Base-by-base conservation (phyloP, 2,329 filamentous ascomycete species). In the Fusarium luffae region DNA sequence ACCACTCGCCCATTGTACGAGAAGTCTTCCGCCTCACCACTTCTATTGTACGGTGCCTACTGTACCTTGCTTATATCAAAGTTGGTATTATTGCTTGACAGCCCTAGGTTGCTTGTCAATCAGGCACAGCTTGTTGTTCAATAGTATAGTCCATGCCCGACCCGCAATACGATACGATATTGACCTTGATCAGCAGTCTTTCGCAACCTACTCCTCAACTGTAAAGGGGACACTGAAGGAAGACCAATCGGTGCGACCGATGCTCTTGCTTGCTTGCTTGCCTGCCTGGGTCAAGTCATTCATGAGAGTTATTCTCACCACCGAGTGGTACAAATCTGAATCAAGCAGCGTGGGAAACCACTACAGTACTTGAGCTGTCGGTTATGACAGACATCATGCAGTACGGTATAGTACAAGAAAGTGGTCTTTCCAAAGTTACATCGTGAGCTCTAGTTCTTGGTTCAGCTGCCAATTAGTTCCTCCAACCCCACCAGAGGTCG, bases 391-490 rank as follows among this genome's bases (percentile, higher is more conserved):
- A 37, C 5, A 37, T n/a, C 34, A n/a, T 58, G 25, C 13, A 30
- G 28, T 7, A 28, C 28, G 7, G 28, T 30, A 30, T 3, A 13
- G 13, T 13, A 30, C 40, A 49, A 48, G 34, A 54, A 54, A 42
- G n/a, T 32, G 52, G 56, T 32, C 47, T 23, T 54, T 44, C 37
- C 19, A 43, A 52, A 49, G 54, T 70, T 64, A 69, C 63, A 68
- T 63, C 63, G 46, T 21, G 37, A 70, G 47, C 46, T 51, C 30
- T 61, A 71, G 54, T 21, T 54, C 40, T 49, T 23, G 46, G 34
- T 52, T 58, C 62, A 68, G 46, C 50, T 68, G 59, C 46, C 47
- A 60, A 51, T 59, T 46, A 52, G 37, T 40, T 34, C 28, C 18
- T 19, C 34, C 14, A 54, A 55, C 54, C 42, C 49, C 63, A 49